Conservation (phyloP, 2,329 filamentous ascomycete species). For the Colletotrichum orbiculare region DNA sequence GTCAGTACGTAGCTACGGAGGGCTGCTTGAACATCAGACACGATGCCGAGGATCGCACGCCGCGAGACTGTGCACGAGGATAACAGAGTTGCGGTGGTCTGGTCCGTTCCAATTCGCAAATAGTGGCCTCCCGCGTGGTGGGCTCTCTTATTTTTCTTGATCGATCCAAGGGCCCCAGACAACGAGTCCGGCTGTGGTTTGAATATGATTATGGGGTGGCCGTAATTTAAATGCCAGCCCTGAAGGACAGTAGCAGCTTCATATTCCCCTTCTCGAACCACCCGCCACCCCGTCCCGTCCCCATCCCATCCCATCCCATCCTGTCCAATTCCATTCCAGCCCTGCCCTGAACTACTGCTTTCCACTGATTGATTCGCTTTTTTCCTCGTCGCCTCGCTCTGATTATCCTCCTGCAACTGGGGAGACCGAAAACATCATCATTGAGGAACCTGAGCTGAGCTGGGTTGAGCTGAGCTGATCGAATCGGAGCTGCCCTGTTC, state of each 20-base stretch:
- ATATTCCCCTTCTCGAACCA: constrained; percentile 34
- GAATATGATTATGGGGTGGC: constrained; percentile 34
- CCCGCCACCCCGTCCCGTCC: constrained; percentile 1
- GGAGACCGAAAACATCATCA: not conserved
- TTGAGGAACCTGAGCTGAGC: no score
- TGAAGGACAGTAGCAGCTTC: constrained; percentile 31
- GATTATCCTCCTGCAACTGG: not conserved
- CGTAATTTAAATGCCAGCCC: constrained; percentile 37
- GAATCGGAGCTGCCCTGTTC: no score
- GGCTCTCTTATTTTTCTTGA: constrained; percentile 7
- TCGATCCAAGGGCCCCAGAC: constrained; percentile 12
- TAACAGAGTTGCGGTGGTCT: constrained; percentile 11
- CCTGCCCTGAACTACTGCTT: not conserved
- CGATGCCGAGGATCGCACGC: constrained; percentile 9
- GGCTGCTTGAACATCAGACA: not conserved
- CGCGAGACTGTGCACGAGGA: not conserved
- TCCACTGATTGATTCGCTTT: not conserved
- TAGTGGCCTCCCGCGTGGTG: constrained; percentile 29
- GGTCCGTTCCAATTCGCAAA: constrained; percentile 13
- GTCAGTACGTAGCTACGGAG: not conserved
- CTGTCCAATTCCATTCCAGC: not conserved
- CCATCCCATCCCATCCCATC: constrained; percentile 1
- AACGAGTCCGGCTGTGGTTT: constrained; percentile 17
- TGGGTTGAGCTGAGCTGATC: no score
- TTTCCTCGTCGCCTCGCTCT: constrained; percentile 1